Percentiles rank a stretch among this genome's conserved stretches.
Evolutionary conservation across 257 asterid genomes (phyloP).

Genomic region (Catharanthus roseus): DNA sequence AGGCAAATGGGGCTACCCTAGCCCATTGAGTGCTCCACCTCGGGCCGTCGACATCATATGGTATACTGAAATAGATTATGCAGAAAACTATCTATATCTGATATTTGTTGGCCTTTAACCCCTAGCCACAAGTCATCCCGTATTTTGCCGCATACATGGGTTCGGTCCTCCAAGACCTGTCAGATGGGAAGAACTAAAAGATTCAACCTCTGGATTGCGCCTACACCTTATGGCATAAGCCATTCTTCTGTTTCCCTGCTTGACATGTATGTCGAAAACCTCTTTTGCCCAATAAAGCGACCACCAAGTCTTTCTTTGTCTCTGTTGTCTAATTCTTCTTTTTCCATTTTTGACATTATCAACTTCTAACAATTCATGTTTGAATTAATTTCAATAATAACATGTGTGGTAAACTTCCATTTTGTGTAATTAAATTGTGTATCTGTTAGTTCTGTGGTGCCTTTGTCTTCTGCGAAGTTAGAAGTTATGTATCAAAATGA

Average conservation of each 20-base stretch:
- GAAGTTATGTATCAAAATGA: neutral
- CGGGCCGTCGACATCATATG: too few relatives aligned
- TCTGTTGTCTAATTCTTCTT: neutral
- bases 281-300: neutral
- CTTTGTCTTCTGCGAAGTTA: neutral
- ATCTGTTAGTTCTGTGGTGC: neutral
- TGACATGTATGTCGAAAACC: neutral
- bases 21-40: too few relatives aligned
- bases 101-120: too few relatives aligned
- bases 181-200: too few relatives aligned
- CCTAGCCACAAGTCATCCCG: too few relatives aligned
- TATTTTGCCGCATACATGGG: too few relatives aligned
- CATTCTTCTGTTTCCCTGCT: neutral
- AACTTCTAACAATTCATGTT: neutral
- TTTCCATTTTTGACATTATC: neutral
- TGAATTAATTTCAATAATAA: neutral
- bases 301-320: neutral
- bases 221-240: too few relatives aligned
- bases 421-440: neutral
- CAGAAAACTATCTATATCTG: too few relatives aligned
- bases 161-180: too few relatives aligned
- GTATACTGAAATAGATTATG: too few relatives aligned
- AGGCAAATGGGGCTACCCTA: too few relatives aligned
- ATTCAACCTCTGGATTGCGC: too few relatives aligned
- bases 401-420: neutral